These are phyloP conservation scores for Phalaenopsis equestris DNA, from an alignment of 106 monocot genomes.

Conservation along the genomic window DNA sequence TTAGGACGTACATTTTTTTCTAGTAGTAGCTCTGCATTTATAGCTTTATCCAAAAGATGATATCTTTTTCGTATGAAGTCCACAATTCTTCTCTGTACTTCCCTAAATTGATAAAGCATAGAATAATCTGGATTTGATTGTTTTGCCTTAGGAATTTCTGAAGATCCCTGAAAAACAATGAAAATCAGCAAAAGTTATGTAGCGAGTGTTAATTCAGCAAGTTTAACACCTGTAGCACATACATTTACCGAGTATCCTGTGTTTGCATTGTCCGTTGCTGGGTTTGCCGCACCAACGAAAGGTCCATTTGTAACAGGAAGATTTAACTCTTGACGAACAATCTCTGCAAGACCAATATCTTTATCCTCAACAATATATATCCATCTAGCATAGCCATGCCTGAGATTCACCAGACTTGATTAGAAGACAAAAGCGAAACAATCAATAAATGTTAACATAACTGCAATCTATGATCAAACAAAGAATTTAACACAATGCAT, in stretches of 20 bases:
- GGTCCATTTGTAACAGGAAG: slow-evolving; percentile 48
- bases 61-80: slow-evolving; percentile 89
- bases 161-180: slow-evolving; percentile 27
- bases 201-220: background rate
- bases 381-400: slow-evolving; percentile 99
- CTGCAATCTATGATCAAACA: background rate
- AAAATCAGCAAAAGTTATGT: background rate
- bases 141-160: slow-evolving; percentile 39
- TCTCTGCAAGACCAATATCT: slow-evolving; percentile 61
- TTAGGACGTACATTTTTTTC: slow-evolving; percentile 41
- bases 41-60: slow-evolving; percentile 71
- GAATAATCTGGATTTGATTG: slow-evolving; percentile 32
- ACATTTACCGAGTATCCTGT: slow-evolving; percentile 13
- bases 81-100: slow-evolving; percentile 76
- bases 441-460: background rate
- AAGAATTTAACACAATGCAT: background rate
- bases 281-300: slow-evolving; percentile 14
- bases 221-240: slow-evolving; percentile 26
- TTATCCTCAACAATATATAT: slow-evolving; percentile 87
- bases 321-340: slow-evolving; percentile 72
- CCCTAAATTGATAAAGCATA: slow-evolving; percentile 44
- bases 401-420: slow-evolving; percentile 12
- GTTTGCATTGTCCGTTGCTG: slow-evolving; percentile 25
- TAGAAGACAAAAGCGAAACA: background rate
- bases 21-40: slow-evolving; percentile 53